These are phyloP conservation scores for Litsea cubeba DNA, from an alignment of 164 flowering plant genomes.

Conservation along the genomic window DNA sequence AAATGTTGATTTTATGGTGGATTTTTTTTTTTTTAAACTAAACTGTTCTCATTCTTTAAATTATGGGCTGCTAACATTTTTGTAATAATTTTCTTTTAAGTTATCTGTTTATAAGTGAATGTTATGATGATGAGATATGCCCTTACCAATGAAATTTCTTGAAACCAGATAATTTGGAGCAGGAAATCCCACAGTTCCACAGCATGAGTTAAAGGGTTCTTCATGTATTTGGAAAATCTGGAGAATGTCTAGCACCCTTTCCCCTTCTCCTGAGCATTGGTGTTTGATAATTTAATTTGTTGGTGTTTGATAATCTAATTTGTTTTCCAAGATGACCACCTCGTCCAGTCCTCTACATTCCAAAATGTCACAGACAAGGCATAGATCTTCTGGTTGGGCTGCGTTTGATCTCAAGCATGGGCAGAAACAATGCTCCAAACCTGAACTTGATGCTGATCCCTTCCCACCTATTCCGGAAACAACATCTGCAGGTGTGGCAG, in stretches of 20 bases:
- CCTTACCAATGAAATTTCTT: background rate
- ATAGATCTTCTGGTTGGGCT: conserved; percentile 70
- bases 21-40: too few species aligned
- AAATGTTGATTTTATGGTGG: too few species aligned
- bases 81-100: too few species aligned
- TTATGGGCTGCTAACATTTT: too few species aligned
- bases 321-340: conserved; percentile 8
- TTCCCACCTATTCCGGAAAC: conserved; percentile 43
- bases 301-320: background rate
- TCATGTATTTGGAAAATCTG: background rate
- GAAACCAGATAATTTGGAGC: background rate
- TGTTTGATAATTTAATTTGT: too few species aligned
- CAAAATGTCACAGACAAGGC: conserved; percentile 32
- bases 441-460: conserved; percentile 33
- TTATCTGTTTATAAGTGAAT: background rate
- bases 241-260: background rate
- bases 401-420: conserved; percentile 53
- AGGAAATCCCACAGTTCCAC: background rate
- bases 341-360: conserved; percentile 7
- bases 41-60: too few species aligned
- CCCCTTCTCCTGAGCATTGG: background rate
- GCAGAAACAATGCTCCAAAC: conserved; percentile 28
- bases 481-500: conserved; percentile 9
- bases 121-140: background rate
- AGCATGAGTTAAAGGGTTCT: background rate